Evolutionary conservation across 129 eudicot genomes (phyloP).

Genomic region (Tagetes erecta): DNA sequence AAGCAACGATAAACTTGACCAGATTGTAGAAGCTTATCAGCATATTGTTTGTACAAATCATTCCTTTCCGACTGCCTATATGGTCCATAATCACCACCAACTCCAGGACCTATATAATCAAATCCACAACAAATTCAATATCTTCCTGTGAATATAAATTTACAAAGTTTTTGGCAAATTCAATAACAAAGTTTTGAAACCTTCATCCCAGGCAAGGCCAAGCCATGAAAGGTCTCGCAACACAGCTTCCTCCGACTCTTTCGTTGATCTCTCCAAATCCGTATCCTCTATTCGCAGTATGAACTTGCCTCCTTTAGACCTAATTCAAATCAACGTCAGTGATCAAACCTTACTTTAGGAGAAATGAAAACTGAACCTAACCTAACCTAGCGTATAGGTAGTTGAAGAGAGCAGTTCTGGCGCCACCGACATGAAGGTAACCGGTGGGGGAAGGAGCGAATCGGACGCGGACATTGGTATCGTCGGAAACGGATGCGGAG

Average conservation of each 20-base stretch:
- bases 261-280: slow-evolving; percentile 87
- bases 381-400: slow-evolving; percentile 69
- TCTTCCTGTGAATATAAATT: neutral
- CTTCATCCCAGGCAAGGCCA: slow-evolving; percentile 98
- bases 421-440: slow-evolving; percentile 92
- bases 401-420: slow-evolving; percentile 80
- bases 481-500: slow-evolving; percentile 43
- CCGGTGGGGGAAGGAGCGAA: slow-evolving; percentile 98
- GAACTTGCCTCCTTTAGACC: slow-evolving; percentile 90
- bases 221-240: slow-evolving; percentile 86
- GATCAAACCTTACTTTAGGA: too few relatives aligned
- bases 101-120: slow-evolving; percentile 58
- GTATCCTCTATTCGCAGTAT: slow-evolving; percentile 90
- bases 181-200: slow-evolving; percentile 25
- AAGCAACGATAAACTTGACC: slow-evolving; percentile 92
- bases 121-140: neutral
- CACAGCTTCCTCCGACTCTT: slow-evolving; percentile 84
- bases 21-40: slow-evolving; percentile 69
- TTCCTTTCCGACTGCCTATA: slow-evolving; percentile 95
- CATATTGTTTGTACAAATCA: slow-evolving; percentile 73
- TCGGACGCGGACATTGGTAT: slow-evolving; percentile 60
- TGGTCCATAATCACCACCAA: slow-evolving; percentile 87
- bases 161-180: neutral
- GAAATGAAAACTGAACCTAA: neutral
- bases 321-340: slow-evolving; percentile 5